phyloP scores from a whole-genome alignment of 2,329 filamentous ascomycete genomes.

The Lachnum nothofagi region DNA sequence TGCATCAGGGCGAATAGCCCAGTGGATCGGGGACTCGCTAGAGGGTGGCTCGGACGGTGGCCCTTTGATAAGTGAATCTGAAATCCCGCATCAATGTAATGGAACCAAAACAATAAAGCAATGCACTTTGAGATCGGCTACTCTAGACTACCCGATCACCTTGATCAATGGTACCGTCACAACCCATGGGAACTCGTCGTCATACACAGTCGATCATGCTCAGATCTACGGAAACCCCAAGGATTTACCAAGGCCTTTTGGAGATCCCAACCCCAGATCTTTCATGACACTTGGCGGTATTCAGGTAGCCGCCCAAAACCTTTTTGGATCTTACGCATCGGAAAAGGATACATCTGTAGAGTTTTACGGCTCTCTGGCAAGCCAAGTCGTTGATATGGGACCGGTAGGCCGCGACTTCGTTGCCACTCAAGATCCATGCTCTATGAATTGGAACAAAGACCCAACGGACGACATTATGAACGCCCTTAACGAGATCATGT shows the following conservation, averaged over 20 bases:
- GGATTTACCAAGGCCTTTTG: too few relatives aligned
- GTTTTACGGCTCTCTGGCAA: neutral
- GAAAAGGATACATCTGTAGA: neutral
- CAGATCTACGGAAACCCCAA: neutral
- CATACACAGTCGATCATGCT: neutral
- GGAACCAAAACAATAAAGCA: neutral
- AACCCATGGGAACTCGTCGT: neutral
- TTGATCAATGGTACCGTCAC: neutral
- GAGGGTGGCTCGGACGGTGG: too few relatives aligned
- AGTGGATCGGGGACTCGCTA: too few relatives aligned
- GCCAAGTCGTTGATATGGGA: neutral
- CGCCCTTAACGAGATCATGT: constrained; percentile 11
- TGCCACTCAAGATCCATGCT: neutral
- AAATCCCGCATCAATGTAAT: too few relatives aligned
- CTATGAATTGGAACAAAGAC: constrained; percentile 2
- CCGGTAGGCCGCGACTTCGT: neutral
- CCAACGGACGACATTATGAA: constrained; percentile 23
- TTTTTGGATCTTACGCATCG: neutral
- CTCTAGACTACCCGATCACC: constrained; percentile 1
- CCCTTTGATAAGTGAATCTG: too few relatives aligned
- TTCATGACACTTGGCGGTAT: constrained; percentile 2
- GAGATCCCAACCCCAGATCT: neutral
- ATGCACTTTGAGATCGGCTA: constrained; percentile 1
- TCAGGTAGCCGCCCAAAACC: neutral
- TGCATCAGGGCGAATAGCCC: too few relatives aligned